A percentile compares a stretch with the other conserved stretches of the same genome.
phyloP scores from a whole-genome alignment of 768 basidiomycete genomes.

The Suillus hirtellus region DNA sequence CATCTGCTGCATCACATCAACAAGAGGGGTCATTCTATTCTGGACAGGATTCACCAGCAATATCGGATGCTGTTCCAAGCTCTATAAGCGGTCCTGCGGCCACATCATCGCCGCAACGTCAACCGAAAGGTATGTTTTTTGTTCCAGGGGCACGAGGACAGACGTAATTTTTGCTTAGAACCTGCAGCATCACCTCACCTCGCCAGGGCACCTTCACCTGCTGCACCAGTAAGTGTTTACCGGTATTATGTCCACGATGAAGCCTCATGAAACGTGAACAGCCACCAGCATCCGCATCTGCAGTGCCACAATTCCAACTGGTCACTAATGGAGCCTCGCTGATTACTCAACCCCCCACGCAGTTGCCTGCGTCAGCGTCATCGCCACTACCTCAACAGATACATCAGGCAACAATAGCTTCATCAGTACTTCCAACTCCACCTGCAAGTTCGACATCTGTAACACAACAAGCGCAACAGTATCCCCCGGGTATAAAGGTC shows the following conservation, averaged over 20 bases:
- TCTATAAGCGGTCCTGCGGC: conserved; percentile 48
- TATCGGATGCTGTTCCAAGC: conserved; percentile 63
- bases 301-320: conserved; percentile 39
- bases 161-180: conserved; percentile 37
- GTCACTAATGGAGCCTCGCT: conserved; percentile 34
- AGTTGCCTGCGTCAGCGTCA: conserved; percentile 39
- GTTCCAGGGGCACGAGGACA: conserved; percentile 20
- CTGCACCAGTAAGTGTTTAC: conserved; percentile 39
- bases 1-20: conserved; percentile 66
- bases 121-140: conserved; percentile 49
- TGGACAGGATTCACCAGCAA: conserved; percentile 67
- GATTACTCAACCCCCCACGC: conserved; percentile 25
- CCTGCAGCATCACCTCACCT: conserved; percentile 46
- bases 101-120: conserved; percentile 61
- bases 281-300: conserved; percentile 37
- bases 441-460: conserved; percentile 33
- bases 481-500: conserved; percentile 70
- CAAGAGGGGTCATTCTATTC: conserved; percentile 71
- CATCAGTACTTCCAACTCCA: conserved; percentile 14
- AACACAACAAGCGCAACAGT: conserved; percentile 45
- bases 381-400: conserved; percentile 53
- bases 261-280: conserved; percentile 29
- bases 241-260: conserved; percentile 14
- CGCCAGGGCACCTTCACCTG: conserved; percentile 43
- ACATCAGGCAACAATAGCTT: conserved; percentile 31